phyloP scores from a whole-genome alignment of 2,329 filamentous ascomycete genomes.

The Alternaria arborescens region DNA sequence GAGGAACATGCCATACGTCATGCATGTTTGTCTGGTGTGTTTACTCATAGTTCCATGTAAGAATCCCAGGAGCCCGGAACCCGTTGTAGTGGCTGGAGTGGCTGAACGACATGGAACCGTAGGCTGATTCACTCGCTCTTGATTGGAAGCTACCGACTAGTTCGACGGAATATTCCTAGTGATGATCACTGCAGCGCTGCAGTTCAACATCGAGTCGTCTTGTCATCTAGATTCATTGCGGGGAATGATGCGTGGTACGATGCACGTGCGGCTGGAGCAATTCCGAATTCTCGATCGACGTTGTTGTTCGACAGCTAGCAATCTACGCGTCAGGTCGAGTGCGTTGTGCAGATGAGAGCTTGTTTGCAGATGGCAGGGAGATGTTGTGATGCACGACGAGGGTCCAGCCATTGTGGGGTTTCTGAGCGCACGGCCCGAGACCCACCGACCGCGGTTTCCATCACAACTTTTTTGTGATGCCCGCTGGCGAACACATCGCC shows the following conservation, averaged over 20 bases:
- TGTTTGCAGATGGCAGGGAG: not conserved
- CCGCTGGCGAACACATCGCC: slow-evolving; percentile 2
- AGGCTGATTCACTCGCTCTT: not conserved
- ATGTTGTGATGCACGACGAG: not conserved
- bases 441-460: slow-evolving; percentile 14
- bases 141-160: not conserved
- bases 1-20: slow-evolving; percentile 18
- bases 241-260: not conserved
- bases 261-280: not conserved
- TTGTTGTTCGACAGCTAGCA: not conserved
- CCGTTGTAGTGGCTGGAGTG: not conserved
- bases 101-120: not conserved
- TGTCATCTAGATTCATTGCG: not conserved
- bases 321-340: not conserved
- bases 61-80: not conserved
- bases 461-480: slow-evolving; percentile 27
- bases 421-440: slow-evolving; percentile 15
- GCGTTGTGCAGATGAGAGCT: not conserved
- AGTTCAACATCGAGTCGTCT: not conserved
- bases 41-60: not conserved
- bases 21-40: slow-evolving; percentile 1
- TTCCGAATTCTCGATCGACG: not conserved
- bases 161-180: not conserved
- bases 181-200: slow-evolving; percentile 2
- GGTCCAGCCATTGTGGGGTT: slow-evolving; percentile 2